phyloP scores from a whole-genome alignment of 352 stramenopile species.

The Phytophthora pseudosyringae region DNA sequence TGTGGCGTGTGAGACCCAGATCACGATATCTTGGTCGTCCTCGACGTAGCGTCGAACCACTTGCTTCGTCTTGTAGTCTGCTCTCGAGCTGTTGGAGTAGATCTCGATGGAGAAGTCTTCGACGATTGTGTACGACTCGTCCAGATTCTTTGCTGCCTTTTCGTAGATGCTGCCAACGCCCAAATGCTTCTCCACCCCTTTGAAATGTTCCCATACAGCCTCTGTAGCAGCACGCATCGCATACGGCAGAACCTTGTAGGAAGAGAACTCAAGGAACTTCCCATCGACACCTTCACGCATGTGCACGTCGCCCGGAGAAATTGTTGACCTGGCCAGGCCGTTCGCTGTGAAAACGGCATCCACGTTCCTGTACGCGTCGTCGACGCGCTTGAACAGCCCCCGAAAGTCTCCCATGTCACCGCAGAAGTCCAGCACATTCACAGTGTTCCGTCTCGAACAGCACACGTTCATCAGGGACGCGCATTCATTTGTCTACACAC shows the following conservation, averaged over 20 bases:
- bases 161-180: slow-evolving; percentile 35
- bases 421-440: slow-evolving; percentile 30
- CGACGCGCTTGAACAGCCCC: slow-evolving; percentile 25
- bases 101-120: slow-evolving; percentile 66
- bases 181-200: slow-evolving; percentile 39
- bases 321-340: slow-evolving; percentile 19
- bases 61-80: slow-evolving; percentile 60
- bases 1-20: slow-evolving; percentile 58
- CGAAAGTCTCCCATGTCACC: slow-evolving; percentile 26
- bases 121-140: slow-evolving; percentile 61
- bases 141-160: slow-evolving; percentile 38
- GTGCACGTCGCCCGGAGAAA: slow-evolving; percentile 26
- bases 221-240: slow-evolving; percentile 14
- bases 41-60: slow-evolving; percentile 64
- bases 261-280: slow-evolving; percentile 34
- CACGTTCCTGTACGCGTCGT: slow-evolving; percentile 21
- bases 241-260: slow-evolving; percentile 30
- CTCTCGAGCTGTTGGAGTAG: slow-evolving; percentile 51
- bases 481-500: slow-evolving; percentile 22
- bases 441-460: slow-evolving; percentile 9
- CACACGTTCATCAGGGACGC: slow-evolving; percentile 24
- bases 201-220: slow-evolving; percentile 35
- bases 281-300: slow-evolving; percentile 28
- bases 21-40: slow-evolving; percentile 60
- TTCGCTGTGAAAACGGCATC: slow-evolving; percentile 32